Evolutionary conservation across 2,329 filamentous ascomycete genomes (phyloP).

Genomic region (Calonectria leucothoes): DNA sequence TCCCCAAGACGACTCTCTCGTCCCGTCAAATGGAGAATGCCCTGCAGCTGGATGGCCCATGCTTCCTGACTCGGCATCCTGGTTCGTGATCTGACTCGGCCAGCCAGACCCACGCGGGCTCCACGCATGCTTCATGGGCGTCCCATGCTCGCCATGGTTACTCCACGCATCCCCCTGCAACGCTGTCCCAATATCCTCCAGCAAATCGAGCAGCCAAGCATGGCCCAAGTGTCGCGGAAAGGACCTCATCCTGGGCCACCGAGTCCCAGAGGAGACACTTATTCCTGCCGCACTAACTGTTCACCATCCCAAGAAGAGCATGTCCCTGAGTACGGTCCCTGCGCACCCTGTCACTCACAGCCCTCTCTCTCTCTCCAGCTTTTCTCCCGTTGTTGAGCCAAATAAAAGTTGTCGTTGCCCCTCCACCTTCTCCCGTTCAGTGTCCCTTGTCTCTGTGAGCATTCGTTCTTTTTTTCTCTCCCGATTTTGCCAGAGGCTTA

Average conservation of each 20-base stretch:
- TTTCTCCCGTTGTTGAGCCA: slow-evolving; percentile 16
- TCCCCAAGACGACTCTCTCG: not conserved
- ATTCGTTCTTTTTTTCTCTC: slow-evolving; percentile 3
- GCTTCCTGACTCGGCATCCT: slow-evolving; percentile 18
- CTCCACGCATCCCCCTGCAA: slow-evolving; percentile 9
- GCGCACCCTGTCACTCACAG: slow-evolving; percentile 5
- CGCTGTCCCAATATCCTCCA: not conserved
- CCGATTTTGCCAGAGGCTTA: not conserved
- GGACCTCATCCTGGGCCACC: not conserved
- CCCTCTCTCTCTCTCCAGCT: not conserved
- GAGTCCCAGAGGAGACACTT: slow-evolving; percentile 12
- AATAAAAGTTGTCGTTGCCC: slow-evolving; percentile 35
- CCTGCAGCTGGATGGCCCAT: slow-evolving; percentile 9
- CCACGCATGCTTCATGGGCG: not conserved
- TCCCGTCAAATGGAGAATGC: not conserved
- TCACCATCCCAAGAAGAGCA: slow-evolving; percentile 8
- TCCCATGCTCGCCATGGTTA: slow-evolving; percentile 1
- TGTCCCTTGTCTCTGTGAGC: not conserved
- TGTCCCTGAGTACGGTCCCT: slow-evolving; percentile 23
- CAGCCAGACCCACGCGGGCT: not conserved
- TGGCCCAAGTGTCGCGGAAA: slow-evolving; percentile 11
- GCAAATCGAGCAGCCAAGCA: not conserved
- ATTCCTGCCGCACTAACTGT: slow-evolving; percentile 7
- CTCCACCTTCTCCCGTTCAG: not conserved
- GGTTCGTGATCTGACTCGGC: slow-evolving; percentile 17